These are phyloP conservation scores for Colletotrichum sp. DNA, from an alignment of 2,329 filamentous ascomycete genomes.

Conservation along the genomic window DNA sequence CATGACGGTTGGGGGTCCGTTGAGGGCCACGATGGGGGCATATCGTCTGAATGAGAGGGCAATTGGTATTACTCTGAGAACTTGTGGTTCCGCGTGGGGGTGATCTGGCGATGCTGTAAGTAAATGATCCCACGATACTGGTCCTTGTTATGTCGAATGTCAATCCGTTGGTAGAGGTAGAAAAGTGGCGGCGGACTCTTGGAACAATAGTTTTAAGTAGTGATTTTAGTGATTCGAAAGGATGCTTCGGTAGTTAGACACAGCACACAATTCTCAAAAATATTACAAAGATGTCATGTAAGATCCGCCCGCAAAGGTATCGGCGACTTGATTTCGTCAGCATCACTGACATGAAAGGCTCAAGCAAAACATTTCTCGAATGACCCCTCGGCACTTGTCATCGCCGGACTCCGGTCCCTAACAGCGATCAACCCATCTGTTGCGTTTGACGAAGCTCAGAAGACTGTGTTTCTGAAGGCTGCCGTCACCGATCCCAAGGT, in stretches of 20 bases:
- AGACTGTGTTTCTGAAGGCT: conserved; percentile 26
- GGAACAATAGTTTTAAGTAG: rapidly evolving
- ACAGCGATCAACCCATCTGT: conserved; percentile 4
- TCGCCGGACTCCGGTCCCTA: conserved; percentile 27
- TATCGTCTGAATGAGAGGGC: neutral
- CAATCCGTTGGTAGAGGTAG: neutral
- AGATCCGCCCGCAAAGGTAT: neutral
- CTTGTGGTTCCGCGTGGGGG: neutral
- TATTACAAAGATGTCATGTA: neutral
- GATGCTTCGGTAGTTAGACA: neutral
- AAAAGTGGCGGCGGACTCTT: neutral
- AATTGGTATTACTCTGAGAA: neutral
- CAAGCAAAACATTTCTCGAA: conserved; percentile 28
- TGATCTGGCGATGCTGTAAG: neutral
- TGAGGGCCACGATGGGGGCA: neutral
- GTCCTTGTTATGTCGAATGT: neutral
- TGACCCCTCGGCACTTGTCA: conserved; percentile 24
- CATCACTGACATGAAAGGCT: neutral
- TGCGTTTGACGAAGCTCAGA: conserved; percentile 21
- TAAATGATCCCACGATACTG: neutral
- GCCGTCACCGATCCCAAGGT: neutral
- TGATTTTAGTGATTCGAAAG: neutral
- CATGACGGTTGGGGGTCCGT: neutral
- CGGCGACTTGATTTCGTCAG: neutral
- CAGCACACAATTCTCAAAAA: neutral